Evolutionary conservation across 768 basidiomycete genomes (phyloP), one percentile per base, ranked within the genome.

Genomic region (Hygrophoropsis aurantiaca): DNA sequence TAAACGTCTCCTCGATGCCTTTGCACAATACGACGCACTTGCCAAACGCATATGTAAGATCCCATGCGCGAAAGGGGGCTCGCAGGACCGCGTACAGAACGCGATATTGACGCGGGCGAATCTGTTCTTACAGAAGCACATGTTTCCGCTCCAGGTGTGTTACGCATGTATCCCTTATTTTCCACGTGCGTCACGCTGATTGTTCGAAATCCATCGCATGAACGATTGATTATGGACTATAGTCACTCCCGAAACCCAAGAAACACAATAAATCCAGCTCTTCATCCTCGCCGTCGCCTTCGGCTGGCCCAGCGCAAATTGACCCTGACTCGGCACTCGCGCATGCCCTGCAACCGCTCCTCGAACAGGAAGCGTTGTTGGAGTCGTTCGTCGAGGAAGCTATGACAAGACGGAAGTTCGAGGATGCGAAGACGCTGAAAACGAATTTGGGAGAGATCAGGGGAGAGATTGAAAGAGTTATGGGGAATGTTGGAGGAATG

Each of bases 351-450:
- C 94, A 97, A 56, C 94, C 94, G 2, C 70, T 97, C 11, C 77
- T 97, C 13, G 94, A 97, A 67, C 95, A 98, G 65, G 95, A 99
- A 66, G 85, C 87, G 2, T 75, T 97, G 39, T 76, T 99, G 16
- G 90, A 94, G 66, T 78, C 83, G 2, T 97, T 94, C 58, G 81
- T 98, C 7, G 85, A 88, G 55, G 93, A 97, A 63, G 95, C 95
- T 5, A 87, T 85, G 65, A 78, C 83, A 2, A 86, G 87, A 55
- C 76, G 95, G 35, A 98, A 98, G 68, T 97, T 98, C 53, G 95
- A 98, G 66, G 97, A 99, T 60, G 88, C 87, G 11, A 87, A 87
- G 65, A 87, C 87, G 3, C 71, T 99, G 51, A 85, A 89, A 61
- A 63, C 69, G 25, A 94, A 87, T 63, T 65, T 97, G 42, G 74